Evolutionary conservation across 495 filamentous ascomycete genomes (phyloP).

Genomic region (Penicillium longicatenatum): DNA sequence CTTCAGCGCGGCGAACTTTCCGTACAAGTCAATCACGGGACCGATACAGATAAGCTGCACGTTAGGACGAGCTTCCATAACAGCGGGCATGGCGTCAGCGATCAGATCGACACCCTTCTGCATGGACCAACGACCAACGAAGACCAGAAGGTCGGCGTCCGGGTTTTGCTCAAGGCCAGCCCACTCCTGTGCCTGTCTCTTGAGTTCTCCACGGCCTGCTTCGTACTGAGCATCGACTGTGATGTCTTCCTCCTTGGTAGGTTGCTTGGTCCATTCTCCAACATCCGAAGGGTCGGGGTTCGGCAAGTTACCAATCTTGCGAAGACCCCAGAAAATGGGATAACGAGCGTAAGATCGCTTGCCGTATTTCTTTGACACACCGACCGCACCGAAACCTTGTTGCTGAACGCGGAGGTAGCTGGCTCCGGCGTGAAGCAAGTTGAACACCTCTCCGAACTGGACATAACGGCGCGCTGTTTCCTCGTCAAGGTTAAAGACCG

Average conservation of each 20-base stretch:
- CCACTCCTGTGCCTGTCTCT: slow-evolving; percentile 76
- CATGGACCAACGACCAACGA: slow-evolving; percentile 78
- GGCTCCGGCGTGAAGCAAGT: slow-evolving; percentile 71
- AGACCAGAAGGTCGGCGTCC: slow-evolving; percentile 73
- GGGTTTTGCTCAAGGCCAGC: slow-evolving; percentile 69
- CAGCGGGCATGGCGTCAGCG: slow-evolving; percentile 73
- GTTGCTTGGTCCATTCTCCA: slow-evolving; percentile 63
- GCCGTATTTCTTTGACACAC: slow-evolving; percentile 74
- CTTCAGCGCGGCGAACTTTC: slow-evolving; percentile 77
- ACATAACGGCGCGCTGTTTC: slow-evolving; percentile 45
- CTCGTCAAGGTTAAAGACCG: slow-evolving; percentile 62
- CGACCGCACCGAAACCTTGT: slow-evolving; percentile 73
- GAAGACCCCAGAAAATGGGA: slow-evolving; percentile 76
- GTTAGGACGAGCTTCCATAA: slow-evolving; percentile 66
- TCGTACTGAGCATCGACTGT: slow-evolving; percentile 61
- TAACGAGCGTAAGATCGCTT: slow-evolving; percentile 74
- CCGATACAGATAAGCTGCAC: slow-evolving; percentile 72
- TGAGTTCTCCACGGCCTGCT: slow-evolving; percentile 57
- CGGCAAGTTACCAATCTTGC: slow-evolving; percentile 69
- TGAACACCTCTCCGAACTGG: slow-evolving; percentile 69
- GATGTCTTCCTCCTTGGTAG: slow-evolving; percentile 52
- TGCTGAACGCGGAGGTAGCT: slow-evolving; percentile 76
- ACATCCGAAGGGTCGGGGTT: slow-evolving; percentile 79
- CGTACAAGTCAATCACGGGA: slow-evolving; percentile 77
- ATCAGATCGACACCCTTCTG: slow-evolving; percentile 81